Evolutionary conservation across 176 grass and related monocot species (phyloP), one percentile per base, ranked within the genome.

Genomic region (Oryza australiensis): DNA sequence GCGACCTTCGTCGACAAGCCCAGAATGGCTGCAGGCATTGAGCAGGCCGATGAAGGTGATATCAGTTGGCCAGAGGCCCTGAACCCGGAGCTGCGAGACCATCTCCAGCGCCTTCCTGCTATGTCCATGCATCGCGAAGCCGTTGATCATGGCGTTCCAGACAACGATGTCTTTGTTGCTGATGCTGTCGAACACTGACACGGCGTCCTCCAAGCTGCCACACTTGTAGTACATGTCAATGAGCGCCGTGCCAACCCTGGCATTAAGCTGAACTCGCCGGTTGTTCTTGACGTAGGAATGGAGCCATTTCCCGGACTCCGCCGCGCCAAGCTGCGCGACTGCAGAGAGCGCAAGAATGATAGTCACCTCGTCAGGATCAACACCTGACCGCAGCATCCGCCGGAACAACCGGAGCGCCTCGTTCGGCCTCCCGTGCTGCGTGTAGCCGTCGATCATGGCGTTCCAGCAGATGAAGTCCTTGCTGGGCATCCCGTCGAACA

Each of bases 211-310:
- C 87, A 98, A 60, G 83, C 83, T 89, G 27, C 95, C 95, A 8
- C 95, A 94, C 86, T 98, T 98, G 88, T 72, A 93, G 62, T 98
- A 98, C 95, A 94, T 94, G 86, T 98, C 92, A 30, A 98, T 84
- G 74, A 98, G 79, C 40, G 95, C 90, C 4, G 90, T 98, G 68
- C 86, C 95, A 18, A 98, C 90, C 68, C 84, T 98, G 24, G 74
- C 70, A 74, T 88, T 98, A 72, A 94, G 68, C 28, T 70, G 75
- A 22, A 94, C 82, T 0, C 70, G 45, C 16, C 1, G 5, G 35
- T 34, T 84, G 62, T 82, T 94, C 53, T 74, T 87, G 16, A 98
- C 86, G 51, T 82, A 94, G 20, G 95, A 94, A 68, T 98, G 95
- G 0, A 98, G 74, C 95, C 95, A 98, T 76, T 79, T 93, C 70